These are phyloP conservation scores for Paramecium pentaurelia DNA, from an alignment of 73 alveolate genomes.

Conservation along the genomic window DNA sequence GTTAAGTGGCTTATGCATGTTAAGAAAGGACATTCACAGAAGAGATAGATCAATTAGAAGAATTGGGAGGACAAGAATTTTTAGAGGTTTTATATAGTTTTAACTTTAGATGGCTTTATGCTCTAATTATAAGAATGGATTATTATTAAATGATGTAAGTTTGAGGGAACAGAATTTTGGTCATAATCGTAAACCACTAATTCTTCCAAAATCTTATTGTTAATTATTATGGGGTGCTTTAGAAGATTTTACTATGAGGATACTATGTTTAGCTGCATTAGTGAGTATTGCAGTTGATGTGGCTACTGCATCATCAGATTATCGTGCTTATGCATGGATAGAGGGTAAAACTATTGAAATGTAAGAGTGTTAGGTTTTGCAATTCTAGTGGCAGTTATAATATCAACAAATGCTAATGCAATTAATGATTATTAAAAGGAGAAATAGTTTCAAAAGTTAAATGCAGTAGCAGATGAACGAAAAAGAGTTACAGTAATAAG, in stretches of 20 bases:
- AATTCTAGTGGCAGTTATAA: constrained; percentile 85
- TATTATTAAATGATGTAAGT: not conserved
- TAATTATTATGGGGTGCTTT: constrained; percentile 78
- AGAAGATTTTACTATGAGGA: constrained; percentile 91
- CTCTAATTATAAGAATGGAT: not conserved
- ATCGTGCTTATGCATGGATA: constrained; percentile 79
- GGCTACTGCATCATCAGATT: constrained; percentile 80
- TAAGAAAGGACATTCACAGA: constrained; percentile 62
- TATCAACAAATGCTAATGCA: constrained; percentile 87
- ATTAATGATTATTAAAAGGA: constrained; percentile 86
- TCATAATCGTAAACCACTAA: constrained; percentile 14
- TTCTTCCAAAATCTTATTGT: constrained; percentile 37
- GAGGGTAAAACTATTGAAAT: constrained; percentile 71
- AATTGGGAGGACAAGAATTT: constrained; percentile 50
- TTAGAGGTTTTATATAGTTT: not conserved
- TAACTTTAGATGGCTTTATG: not conserved
- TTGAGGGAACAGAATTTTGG: constrained; percentile 51
- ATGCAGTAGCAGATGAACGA: constrained; percentile 50
- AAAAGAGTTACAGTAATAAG: constrained; percentile 67
- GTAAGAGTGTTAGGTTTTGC: constrained; percentile 79
- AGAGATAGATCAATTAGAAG: constrained; percentile 57
- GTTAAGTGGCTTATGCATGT: constrained; percentile 52
- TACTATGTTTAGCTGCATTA: constrained; percentile 88
- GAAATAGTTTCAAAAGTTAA: constrained; percentile 69
- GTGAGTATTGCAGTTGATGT: constrained; percentile 91